These are phyloP conservation scores for Pseudogymnoascus sp. DNA, from an alignment of 2,329 filamentous ascomycete species.

Conservation along the genomic window DNA sequence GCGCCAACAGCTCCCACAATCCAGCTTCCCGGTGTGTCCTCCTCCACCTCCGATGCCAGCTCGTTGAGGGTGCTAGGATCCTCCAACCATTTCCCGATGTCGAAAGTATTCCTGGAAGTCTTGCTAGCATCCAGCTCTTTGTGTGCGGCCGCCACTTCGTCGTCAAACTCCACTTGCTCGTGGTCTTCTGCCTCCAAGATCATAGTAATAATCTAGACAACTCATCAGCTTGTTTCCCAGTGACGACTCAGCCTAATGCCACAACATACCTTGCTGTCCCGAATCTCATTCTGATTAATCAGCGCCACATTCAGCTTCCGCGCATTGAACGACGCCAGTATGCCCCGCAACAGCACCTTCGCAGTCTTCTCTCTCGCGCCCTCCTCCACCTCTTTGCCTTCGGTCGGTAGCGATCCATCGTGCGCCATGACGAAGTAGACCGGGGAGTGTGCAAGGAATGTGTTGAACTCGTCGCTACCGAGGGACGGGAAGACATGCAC, in stretches of 20 bases:
- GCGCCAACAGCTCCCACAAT: background rate
- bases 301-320: conserved; percentile 55
- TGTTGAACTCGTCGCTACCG: conserved; percentile 41
- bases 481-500: conserved; percentile 40
- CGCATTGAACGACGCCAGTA: conserved; percentile 48
- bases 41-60: background rate
- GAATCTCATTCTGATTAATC: conserved; percentile 55
- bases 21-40: background rate
- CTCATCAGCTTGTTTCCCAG: background rate
- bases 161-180: conserved; percentile 10
- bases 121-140: background rate
- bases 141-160: conserved; percentile 5
- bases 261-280: conserved; percentile 51
- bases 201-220: conserved; percentile 39
- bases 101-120: background rate
- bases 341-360: conserved; percentile 29
- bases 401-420: conserved; percentile 40
- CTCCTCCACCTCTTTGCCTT: background rate
- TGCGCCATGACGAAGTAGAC: conserved; percentile 64
- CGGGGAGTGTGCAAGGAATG: conserved; percentile 47
- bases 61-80: conserved; percentile 3
- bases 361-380: conserved; percentile 15
- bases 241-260: background rate
- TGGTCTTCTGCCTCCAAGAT: conserved; percentile 33
- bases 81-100: background rate